phyloP scores from a whole-genome alignment of 176 grass and related monocot species.

The Oryza punctata region DNA sequence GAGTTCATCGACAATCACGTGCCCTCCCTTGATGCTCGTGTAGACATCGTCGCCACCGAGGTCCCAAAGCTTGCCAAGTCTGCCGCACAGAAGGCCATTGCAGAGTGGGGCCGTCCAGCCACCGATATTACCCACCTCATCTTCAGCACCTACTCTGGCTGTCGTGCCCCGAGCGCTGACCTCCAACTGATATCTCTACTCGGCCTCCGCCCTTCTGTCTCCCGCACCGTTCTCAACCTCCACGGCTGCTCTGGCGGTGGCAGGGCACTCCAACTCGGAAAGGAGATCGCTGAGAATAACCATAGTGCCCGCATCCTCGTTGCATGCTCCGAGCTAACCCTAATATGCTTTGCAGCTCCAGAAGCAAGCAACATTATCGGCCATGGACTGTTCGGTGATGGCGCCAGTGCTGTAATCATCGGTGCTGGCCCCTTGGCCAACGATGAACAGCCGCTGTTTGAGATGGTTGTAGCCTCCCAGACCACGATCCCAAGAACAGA shows the following conservation, averaged over 20 bases:
- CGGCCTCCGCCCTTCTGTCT: conserved; percentile 33
- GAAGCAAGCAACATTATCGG: conserved; percentile 40
- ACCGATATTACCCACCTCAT: conserved; percentile 62
- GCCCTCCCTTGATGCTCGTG: too few relatives aligned
- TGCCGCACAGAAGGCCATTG: conserved; percentile 52
- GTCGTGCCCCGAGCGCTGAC: conserved; percentile 40
- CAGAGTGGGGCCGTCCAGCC: conserved; percentile 59
- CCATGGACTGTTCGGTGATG: conserved; percentile 50
- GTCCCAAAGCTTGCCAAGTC: conserved; percentile 48
- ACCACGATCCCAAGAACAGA: conserved; percentile 42
- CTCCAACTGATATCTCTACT: conserved; percentile 41
- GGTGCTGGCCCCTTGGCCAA: not conserved
- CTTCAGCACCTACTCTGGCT: conserved; percentile 53
- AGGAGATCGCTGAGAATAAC: conserved; percentile 71
- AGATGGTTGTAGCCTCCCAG: conserved; percentile 49
- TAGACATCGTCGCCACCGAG: too few relatives aligned
- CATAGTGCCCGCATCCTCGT: conserved; percentile 48
- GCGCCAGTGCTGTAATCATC: conserved; percentile 16
- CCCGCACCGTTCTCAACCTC: conserved; percentile 41
- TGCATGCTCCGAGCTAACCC: conserved; percentile 47
- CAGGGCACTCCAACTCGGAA: conserved; percentile 47
- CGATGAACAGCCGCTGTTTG: conserved; percentile 42
- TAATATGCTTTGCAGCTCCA: conserved; percentile 43
- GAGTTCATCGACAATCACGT: too few relatives aligned
- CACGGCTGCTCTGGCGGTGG: conserved; percentile 47